Conservation (phyloP, 1,139 yeast species). For the Dujonia santamariae region DNA sequence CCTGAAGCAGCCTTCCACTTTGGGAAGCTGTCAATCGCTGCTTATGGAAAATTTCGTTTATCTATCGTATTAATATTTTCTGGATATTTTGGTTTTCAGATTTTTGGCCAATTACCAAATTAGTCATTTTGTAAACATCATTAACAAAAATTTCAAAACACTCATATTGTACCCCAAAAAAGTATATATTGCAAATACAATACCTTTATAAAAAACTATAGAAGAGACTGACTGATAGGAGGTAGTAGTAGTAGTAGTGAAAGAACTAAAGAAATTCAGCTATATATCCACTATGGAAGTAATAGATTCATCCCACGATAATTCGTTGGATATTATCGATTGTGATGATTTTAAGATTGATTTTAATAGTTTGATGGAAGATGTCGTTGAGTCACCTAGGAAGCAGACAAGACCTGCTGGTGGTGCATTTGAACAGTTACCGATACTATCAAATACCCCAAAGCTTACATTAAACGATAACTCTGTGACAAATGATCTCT, state of each 20-base stretch:
- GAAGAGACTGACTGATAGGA: background rate
- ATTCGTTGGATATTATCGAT: conserved; percentile 5
- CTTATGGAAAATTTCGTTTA: too few species aligned
- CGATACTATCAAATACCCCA: conserved; percentile 1
- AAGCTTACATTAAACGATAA: conserved; percentile 11
- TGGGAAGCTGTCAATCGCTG: too few species aligned
- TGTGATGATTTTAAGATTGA: conserved; percentile 25
- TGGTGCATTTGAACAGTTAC: background rate
- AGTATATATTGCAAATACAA: background rate
- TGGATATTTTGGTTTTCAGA: too few species aligned
- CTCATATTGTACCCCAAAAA: conserved; percentile 1
- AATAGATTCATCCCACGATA: conserved; percentile 1
- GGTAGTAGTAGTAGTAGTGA: background rate
- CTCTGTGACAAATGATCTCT: conserved; percentile 29
- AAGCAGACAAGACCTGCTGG: conserved; percentile 6
- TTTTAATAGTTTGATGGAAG: conserved; percentile 19
- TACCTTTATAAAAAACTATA: too few species aligned
- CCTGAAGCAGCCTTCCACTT: too few species aligned
- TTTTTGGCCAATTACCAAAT: conserved; percentile 4
- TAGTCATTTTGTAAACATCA: conserved; percentile 17
- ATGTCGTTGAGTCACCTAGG: conserved; percentile 8
- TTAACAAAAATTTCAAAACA: conserved; percentile 8
- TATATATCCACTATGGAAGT: conserved; percentile 2
- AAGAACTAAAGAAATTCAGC: background rate
- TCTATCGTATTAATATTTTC: too few species aligned